Conservation (phyloP, 257 asterid genomes). For the Solanum lycopersicoides region DNA sequence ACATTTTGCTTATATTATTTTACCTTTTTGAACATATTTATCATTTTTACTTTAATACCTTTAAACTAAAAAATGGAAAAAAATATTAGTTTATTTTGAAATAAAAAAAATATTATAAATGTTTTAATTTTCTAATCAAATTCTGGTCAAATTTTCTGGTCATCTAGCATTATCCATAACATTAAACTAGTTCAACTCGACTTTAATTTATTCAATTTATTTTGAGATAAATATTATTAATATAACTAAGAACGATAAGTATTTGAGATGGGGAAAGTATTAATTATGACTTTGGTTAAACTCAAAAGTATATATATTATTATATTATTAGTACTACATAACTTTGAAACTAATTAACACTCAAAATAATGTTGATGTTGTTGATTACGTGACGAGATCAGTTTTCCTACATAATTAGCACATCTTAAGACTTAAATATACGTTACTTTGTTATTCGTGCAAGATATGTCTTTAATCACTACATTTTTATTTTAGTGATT, state of each 20-base stretch:
- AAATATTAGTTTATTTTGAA: not conserved
- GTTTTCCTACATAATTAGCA: not conserved
- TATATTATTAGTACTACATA: not conserved
- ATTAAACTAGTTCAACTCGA: not conserved
- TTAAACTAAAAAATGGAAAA: no score
- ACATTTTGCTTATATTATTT: no score
- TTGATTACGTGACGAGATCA: not conserved
- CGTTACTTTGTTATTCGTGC: not conserved
- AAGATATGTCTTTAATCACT: not conserved
- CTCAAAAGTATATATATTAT: no score
- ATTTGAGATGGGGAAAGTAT: not conserved
- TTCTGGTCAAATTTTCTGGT: fast-evolving
- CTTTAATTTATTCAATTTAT: not conserved
- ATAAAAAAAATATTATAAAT: no score
- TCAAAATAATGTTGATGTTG: not conserved
- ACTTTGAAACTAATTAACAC: not conserved
- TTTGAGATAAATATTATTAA: not conserved
- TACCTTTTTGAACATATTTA: no score
- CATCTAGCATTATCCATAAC: no score
- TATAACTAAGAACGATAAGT: no score
- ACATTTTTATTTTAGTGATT: not conserved
- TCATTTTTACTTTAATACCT: no score
- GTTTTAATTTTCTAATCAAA: no score
- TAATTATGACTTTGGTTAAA: no score
- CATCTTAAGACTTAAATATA: not conserved